Evolutionary conservation across 2,329 filamentous ascomycete species (phyloP).

Genomic region (Leptographium radiaticola): DNA sequence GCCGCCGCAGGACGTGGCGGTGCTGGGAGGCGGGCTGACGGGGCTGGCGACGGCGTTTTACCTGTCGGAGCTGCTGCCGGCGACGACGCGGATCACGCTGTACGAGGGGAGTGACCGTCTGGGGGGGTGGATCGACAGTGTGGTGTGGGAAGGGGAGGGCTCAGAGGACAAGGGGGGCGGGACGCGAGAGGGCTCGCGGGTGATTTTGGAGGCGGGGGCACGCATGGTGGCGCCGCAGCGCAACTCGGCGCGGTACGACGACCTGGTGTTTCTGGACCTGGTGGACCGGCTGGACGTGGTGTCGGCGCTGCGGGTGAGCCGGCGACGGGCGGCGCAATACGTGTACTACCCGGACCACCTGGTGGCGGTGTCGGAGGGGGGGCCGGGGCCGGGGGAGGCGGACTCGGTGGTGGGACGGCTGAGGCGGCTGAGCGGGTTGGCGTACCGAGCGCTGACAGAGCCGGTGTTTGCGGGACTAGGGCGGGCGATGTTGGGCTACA

Average conservation of each 20-base stretch:
- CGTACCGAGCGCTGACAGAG: conserved; percentile 30
- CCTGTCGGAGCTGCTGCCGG: conserved; percentile 52
- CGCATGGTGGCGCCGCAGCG: conserved; percentile 53
- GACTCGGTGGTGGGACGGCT: neutral
- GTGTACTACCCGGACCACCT: conserved; percentile 83
- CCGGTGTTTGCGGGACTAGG: conserved; percentile 37
- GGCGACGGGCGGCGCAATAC: conserved; percentile 46
- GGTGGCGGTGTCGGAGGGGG: conserved; percentile 34
- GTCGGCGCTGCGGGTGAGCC: conserved; percentile 40
- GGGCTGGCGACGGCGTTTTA: conserved; percentile 71
- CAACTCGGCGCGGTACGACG: conserved; percentile 34
- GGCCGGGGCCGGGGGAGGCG: neutral
- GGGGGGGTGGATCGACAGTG: conserved; percentile 75
- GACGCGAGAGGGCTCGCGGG: conserved; percentile 14
- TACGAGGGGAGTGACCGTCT: conserved; percentile 60
- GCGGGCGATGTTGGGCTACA: neutral
- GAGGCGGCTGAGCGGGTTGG: neutral
- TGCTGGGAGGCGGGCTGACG: conserved; percentile 73
- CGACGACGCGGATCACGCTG: conserved; percentile 57
- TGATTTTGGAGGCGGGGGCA: conserved; percentile 76
- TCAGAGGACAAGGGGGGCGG: too few relatives aligned
- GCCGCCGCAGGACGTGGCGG: conserved; percentile 35
- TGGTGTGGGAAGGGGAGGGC: conserved; percentile 36
- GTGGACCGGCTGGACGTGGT: conserved; percentile 26
- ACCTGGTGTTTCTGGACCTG: conserved; percentile 56